These are phyloP conservation scores for Pseudogymnoascus sp. DNA, from an alignment of 2,329 filamentous ascomycete genomes.

Conservation along the genomic window DNA sequence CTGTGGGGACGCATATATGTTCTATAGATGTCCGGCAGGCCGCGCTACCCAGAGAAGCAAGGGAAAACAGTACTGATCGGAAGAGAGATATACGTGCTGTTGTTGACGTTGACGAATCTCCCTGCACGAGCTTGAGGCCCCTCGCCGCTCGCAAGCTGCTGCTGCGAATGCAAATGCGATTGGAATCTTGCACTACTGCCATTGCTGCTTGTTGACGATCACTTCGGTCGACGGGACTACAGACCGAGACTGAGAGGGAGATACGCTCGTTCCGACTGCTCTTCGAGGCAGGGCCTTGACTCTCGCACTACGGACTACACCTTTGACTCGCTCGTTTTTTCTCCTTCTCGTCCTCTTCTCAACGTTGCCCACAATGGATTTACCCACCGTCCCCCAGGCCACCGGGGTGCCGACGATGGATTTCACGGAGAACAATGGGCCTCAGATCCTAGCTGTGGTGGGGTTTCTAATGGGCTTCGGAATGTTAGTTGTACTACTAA, in stretches of 20 bases:
- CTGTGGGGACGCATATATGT: constrained; percentile 2
- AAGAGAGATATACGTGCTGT: background rate
- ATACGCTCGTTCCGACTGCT: background rate
- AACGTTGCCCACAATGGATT: background rate
- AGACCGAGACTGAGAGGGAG: background rate
- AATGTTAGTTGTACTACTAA: constrained; percentile 28
- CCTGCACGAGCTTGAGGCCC: background rate
- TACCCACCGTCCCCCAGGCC: background rate
- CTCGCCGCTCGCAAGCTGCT: background rate
- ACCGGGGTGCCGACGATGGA: constrained; percentile 5
- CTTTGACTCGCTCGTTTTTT: background rate
- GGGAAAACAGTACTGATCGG: background rate
- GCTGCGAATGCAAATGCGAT: background rate
- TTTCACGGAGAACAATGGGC: constrained; percentile 28
- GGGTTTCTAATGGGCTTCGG: constrained; percentile 30
- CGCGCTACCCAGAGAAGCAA: background rate
- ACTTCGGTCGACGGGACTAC: background rate
- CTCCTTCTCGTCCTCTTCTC: background rate
- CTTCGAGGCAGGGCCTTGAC: background rate
- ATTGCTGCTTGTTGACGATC: background rate
- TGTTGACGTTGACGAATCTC: background rate
- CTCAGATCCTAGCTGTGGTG: constrained; percentile 31
- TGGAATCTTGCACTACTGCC: background rate
- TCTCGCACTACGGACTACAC: background rate
- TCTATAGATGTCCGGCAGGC: background rate